Conservation (phyloP, 2,329 filamentous ascomycete species). For the Trichoderma guizhouense region DNA sequence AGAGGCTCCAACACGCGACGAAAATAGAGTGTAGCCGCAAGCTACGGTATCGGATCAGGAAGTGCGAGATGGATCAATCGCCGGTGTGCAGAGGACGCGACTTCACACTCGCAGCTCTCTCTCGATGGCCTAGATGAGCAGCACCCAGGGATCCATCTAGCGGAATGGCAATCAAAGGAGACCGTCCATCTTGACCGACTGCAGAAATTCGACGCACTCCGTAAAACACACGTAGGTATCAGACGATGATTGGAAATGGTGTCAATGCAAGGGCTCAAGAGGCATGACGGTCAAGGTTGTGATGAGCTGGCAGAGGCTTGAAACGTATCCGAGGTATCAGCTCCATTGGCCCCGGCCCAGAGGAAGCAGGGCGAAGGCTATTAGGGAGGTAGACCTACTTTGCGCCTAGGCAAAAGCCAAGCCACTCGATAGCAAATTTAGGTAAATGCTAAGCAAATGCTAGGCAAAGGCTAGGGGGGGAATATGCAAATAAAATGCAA, state of each 20-base stretch:
- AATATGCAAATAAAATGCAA: neutral
- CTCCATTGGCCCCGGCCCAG: slow-evolving; percentile 8
- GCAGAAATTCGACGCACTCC: neutral
- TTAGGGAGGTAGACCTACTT: neutral
- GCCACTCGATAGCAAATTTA: neutral
- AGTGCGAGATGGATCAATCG: slow-evolving; percentile 17
- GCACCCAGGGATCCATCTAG: slow-evolving; percentile 4
- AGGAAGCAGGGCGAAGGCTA: slow-evolving; percentile 2
- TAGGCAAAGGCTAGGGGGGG: neutral
- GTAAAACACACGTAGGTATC: neutral
- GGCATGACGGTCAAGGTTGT: neutral
- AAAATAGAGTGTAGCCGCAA: neutral
- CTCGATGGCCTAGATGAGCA: neutral
- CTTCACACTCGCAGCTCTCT: neutral
- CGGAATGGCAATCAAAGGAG: neutral
- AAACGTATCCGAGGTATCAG: slow-evolving; percentile 1
- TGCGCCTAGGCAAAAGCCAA: neutral
- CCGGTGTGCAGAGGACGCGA: neutral
- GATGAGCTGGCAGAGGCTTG: slow-evolving; percentile 8
- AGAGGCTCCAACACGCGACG: neutral
- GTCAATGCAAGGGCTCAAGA: neutral
- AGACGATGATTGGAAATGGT: neutral
- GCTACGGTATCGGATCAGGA: neutral
- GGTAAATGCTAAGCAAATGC: neutral
- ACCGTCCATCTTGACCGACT: neutral